Evolutionary conservation across 1,284 basidiomycete genomes (phyloP), one percentile per base, ranked within the genome.

Genomic region (Moesziomyces sp.): DNA sequence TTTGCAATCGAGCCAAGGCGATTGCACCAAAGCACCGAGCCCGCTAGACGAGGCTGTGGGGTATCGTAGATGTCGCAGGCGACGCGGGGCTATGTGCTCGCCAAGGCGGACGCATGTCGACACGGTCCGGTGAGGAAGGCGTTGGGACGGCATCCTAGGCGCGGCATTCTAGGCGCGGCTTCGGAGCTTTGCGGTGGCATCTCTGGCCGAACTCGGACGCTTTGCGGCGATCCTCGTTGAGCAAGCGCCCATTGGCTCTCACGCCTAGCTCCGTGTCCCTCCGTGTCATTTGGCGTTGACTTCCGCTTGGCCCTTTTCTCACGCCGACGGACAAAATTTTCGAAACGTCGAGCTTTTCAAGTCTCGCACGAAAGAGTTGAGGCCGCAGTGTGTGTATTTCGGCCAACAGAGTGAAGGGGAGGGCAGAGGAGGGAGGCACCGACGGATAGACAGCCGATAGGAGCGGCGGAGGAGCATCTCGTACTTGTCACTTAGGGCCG

Each of bases 131-230:
- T 24, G 11, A 26, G 43, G 35, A 7, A 24, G 13, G n/a, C 26
- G 30, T 35, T 13, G 30, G 8, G 52, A 13, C 18, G 21, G 5
- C 13, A 14, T 23, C 13, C 35, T 24, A 24, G 26, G 44, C 19
- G 16, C 14, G 38, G 38, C 38, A 13, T 35, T 9, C 33, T 11
- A 19, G 7, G 30, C 35, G 8, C 18, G 23, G 19, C 19, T 11
- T 67, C 53, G 64, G 64, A n/a, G 64, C 58, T 45, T 52, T 30
- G 8, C 8, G 42, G 26, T 28, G 44, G 40, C 26, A 58, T 9
- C 24, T 50, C 44, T 61, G 51, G 11, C 65, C 65, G 65, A 57
- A 49, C 19, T 54, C 65, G 65, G 65, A 68, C 7, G 46, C 23
- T 46, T 5, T 46, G 52, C 65, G 54, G 58, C 65, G 48, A 47